Evolutionary conservation across 192 early-diverging fungal species (phyloP).

Genomic region (Coemansia sp.): DNA sequence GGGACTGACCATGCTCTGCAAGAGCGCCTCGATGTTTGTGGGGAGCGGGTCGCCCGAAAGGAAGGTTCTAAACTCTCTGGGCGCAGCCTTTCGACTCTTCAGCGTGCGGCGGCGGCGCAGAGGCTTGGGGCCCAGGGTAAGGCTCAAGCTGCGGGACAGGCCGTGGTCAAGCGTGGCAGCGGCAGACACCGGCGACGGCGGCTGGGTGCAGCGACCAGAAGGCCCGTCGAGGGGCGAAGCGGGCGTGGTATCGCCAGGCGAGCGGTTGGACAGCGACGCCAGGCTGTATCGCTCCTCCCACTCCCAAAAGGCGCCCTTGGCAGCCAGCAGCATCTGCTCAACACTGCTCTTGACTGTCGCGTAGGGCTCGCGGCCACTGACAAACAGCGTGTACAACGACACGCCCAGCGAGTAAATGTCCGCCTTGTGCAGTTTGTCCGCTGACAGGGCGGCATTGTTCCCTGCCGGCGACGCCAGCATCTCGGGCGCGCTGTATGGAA

Average conservation of each 20-base stretch:
- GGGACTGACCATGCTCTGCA: conserved; percentile 39
- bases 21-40: conserved; percentile 27
- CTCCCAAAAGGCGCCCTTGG: conserved; percentile 63
- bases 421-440: conserved; percentile 38
- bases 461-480: conserved; percentile 34
- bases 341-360: conserved; percentile 56
- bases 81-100: conserved; percentile 24
- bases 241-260: conserved; percentile 1
- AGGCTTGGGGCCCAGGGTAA: conserved; percentile 9
- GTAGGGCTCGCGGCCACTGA: conserved; percentile 59
- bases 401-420: conserved; percentile 61
- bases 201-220: conserved; percentile 11
- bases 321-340: conserved; percentile 60
- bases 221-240: conserved; percentile 13
- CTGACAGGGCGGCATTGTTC: not conserved
- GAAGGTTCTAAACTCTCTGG: conserved; percentile 42
- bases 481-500: conserved; percentile 59
- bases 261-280: conserved; percentile 14
- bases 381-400: conserved; percentile 56
- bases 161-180: not conserved
- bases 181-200: conserved; percentile 21
- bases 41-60: conserved; percentile 44
- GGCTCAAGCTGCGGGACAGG: conserved; percentile 31
- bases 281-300: conserved; percentile 54
- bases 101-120: conserved; percentile 39